Percentiles rank a stretch among this genome's conserved stretches.
phyloP scores from a whole-genome alignment of 139 green algal genomes.

The Coelastrella sp. region DNA sequence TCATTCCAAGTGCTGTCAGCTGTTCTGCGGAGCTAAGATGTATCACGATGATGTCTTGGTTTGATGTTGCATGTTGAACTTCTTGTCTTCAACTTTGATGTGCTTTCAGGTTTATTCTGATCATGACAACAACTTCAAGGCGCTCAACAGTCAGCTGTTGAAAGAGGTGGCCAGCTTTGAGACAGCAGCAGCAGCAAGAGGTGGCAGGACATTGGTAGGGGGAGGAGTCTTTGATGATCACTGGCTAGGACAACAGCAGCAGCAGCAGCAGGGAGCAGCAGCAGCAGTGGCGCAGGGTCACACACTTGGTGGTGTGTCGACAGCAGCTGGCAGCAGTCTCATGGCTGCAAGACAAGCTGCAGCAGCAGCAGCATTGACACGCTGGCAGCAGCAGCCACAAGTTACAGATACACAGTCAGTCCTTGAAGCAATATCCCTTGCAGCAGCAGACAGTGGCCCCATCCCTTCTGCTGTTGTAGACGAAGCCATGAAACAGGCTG shows the following conservation, averaged over 20 bases:
- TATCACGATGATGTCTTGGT: neutral
- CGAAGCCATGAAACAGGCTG: neutral
- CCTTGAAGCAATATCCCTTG: too few relatives aligned
- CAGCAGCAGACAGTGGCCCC: neutral
- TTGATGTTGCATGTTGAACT: neutral
- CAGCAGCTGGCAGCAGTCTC: neutral
- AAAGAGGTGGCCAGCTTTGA: slow-evolving; percentile 29
- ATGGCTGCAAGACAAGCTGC: slow-evolving; percentile 27
- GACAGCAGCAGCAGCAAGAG: neutral
- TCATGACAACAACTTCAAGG: slow-evolving; percentile 88
- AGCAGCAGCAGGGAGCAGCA: neutral
- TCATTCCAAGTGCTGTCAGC: neutral
- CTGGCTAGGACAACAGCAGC: slow-evolving; percentile 19
- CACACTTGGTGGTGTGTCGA: neutral
- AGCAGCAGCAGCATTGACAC: slow-evolving; percentile 28
- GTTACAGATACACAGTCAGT: neutral
- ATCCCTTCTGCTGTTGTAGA: neutral
- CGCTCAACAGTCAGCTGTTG: slow-evolving; percentile 67
- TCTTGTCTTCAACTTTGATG: neutral
- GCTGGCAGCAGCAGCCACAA: slow-evolving; percentile 29
- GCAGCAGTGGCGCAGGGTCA: neutral
- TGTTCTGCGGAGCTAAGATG: too few relatives aligned
- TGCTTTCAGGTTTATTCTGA: slow-evolving; percentile 55
- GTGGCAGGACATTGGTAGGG: neutral
- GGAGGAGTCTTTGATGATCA: slow-evolving; percentile 1